phyloP scores from a whole-genome alignment of 148 eudicot species.

The Vaccinium myrtillus region DNA sequence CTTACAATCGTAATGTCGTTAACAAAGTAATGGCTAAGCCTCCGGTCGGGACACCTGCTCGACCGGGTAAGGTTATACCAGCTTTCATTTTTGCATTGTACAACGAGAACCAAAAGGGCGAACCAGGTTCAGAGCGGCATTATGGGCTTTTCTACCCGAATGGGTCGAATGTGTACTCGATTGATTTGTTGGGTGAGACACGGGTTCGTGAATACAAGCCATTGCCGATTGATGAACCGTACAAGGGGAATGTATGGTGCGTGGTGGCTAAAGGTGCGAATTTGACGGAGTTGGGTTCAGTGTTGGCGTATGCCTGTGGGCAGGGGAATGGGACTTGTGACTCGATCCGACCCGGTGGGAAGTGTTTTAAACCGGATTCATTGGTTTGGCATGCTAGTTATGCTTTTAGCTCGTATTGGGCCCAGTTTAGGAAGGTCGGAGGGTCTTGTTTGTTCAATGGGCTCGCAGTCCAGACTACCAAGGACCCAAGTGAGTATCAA shows the following conservation, averaged over 20 bases:
- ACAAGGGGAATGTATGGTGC: conserved; percentile 85
- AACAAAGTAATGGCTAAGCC: conserved; percentile 61
- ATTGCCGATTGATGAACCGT: conserved; percentile 54
- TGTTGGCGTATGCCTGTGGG: conserved; percentile 66
- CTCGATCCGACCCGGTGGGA: conserved; percentile 54
- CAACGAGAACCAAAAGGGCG: conserved; percentile 76
- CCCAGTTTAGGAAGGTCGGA: conserved; percentile 57
- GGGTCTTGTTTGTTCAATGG: conserved; percentile 78
- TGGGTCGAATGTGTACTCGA: conserved; percentile 44
- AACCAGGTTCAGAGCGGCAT: conserved; percentile 80
- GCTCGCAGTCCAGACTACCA: conserved; percentile 55
- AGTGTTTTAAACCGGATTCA: conserved; percentile 62
- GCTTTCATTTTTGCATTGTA: conserved; percentile 64
- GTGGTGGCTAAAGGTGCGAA: conserved; percentile 55
- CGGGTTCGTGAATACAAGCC: too few relatives aligned
- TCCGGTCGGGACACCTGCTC: conserved; percentile 65
- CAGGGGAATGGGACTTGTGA: conserved; percentile 86
- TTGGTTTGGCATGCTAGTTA: conserved; percentile 60
- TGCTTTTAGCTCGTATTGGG: conserved; percentile 88
- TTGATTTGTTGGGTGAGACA: conserved; percentile 69
- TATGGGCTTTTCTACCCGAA: conserved; percentile 75
- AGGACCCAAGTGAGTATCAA: conserved; percentile 75
- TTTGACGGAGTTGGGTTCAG: conserved; percentile 45
- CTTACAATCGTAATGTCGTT: conserved; percentile 69
- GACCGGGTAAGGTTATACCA: conserved; percentile 66